These are phyloP conservation scores for Trametopsis cervina DNA, from an alignment of 768 basidiomycete genomes.

Conservation along the genomic window DNA sequence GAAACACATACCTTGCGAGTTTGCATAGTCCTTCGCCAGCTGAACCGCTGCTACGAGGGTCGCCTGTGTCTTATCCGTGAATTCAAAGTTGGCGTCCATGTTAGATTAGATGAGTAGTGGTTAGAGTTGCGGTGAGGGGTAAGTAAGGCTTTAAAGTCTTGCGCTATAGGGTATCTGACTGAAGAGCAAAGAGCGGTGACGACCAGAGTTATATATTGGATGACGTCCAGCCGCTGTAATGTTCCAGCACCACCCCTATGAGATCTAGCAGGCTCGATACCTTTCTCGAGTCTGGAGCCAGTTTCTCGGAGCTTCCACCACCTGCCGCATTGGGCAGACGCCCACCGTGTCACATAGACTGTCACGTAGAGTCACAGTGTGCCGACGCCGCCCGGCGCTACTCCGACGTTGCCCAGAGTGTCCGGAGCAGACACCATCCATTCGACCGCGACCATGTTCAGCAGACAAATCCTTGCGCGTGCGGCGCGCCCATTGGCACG, in stretches of 20 bases:
- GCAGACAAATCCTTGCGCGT: slow-evolving; percentile 21
- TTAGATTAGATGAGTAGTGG: slow-evolving; percentile 12
- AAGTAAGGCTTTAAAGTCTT: too few relatives aligned
- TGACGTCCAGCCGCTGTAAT: too few relatives aligned
- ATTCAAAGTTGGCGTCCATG: slow-evolving; percentile 61
- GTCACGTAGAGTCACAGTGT: not conserved
- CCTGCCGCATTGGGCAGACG: too few relatives aligned
- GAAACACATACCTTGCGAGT: slow-evolving; percentile 58
- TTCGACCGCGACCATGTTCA: slow-evolving; percentile 18
- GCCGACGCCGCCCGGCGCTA: not conserved
- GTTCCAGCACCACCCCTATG: too few relatives aligned
- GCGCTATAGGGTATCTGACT: too few relatives aligned
- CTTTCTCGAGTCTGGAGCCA: not conserved
- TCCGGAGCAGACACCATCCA: not conserved
- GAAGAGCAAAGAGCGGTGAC: not conserved
- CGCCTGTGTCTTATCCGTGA: slow-evolving; percentile 80
- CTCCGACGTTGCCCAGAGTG: slow-evolving; percentile 3
- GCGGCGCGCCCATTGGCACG: slow-evolving; percentile 23
- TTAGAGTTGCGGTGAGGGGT: slow-evolving; percentile 8
- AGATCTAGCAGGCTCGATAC: not conserved
- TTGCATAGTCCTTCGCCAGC: slow-evolving; percentile 77
- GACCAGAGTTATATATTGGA: not conserved
- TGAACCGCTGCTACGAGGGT: slow-evolving; percentile 67
- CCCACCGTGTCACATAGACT: too few relatives aligned
- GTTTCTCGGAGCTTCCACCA: not conserved